Percentiles rank a stretch among this genome's conserved stretches.
phyloP scores from a whole-genome alignment of 2,329 filamentous ascomycete species.

The Phoma sp. region DNA sequence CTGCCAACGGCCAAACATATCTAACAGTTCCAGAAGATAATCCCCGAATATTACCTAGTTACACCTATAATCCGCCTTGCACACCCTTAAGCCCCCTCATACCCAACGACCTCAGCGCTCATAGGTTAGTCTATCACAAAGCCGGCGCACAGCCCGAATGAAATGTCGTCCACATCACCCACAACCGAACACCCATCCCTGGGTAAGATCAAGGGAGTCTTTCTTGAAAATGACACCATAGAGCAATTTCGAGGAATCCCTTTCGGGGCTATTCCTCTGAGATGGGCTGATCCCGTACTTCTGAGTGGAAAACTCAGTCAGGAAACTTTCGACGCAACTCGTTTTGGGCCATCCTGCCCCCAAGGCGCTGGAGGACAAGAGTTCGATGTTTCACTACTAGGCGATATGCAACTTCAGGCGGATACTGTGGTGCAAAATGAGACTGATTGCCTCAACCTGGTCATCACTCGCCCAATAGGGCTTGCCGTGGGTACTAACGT shows the following conservation, averaged over 20 bases:
- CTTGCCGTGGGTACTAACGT: neutral
- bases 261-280: neutral
- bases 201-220: neutral
- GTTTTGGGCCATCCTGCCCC: slow-evolving; percentile 49
- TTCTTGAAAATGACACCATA: neutral
- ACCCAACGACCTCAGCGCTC: neutral
- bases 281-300: neutral
- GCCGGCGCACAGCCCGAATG: too few species aligned
- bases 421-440: neutral
- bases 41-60: too few species aligned
- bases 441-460: neutral
- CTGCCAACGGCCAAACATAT: too few species aligned
- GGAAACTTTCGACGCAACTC: slow-evolving; percentile 40
- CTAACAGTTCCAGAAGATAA: too few species aligned
- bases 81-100: too few species aligned
- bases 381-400: slow-evolving; percentile 37
- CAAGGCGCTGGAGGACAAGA: slow-evolving; percentile 42
- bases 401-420: slow-evolving; percentile 19
- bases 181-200: neutral
- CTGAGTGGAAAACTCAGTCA: slow-evolving; percentile 4
- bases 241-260: slow-evolving; percentile 1
- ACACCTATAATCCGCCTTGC: too few species aligned
- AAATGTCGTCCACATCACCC: neutral
- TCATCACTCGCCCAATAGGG: neutral
- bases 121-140: neutral